phyloP scores from a whole-genome alignment of 2,329 filamentous ascomycete genomes.

The Aschersonia sp. region DNA sequence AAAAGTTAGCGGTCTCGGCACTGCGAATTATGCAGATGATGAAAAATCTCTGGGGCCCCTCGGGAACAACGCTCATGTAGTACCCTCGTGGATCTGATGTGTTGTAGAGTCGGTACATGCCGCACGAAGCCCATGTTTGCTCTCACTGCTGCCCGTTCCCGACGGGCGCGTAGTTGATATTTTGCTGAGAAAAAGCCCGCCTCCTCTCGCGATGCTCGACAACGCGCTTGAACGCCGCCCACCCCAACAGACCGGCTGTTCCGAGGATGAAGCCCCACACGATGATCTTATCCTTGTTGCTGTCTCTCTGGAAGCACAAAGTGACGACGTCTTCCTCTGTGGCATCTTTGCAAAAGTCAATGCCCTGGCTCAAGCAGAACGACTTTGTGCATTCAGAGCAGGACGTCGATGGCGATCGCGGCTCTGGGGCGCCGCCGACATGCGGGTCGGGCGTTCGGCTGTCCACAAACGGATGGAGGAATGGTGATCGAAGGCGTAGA shows the following conservation, averaged over 20 bases:
- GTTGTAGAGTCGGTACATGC: too few relatives aligned
- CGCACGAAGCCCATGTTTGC: not conserved
- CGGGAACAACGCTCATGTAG: too few relatives aligned
- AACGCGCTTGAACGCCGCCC: slow-evolving; percentile 38
- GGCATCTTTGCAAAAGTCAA: slow-evolving; percentile 48
- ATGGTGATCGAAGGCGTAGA: slow-evolving; percentile 9
- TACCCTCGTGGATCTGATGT: too few relatives aligned
- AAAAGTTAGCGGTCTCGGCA: too few relatives aligned
- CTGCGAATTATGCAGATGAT: too few relatives aligned
- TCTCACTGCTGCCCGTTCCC: not conserved
- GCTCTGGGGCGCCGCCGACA: slow-evolving; percentile 6
- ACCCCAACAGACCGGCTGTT: slow-evolving; percentile 42
- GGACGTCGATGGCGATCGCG: slow-evolving; percentile 26
- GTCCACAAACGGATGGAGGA: slow-evolving; percentile 6
- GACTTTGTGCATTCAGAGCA: slow-evolving; percentile 50
- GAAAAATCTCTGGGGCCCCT: too few relatives aligned
- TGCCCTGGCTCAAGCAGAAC: slow-evolving; percentile 44
- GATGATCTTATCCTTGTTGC: slow-evolving; percentile 51
- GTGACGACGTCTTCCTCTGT: slow-evolving; percentile 47
- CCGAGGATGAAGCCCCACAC: slow-evolving; percentile 49
- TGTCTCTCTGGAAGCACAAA: slow-evolving; percentile 52
- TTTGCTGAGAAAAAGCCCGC: slow-evolving; percentile 13
- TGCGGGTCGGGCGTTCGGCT: not conserved
- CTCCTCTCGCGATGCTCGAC: slow-evolving; percentile 23
- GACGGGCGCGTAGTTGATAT: slow-evolving; percentile 14